These are phyloP conservation scores for Sphaerostilbella broomeana DNA, from an alignment of 2,329 filamentous ascomycete genomes.

Conservation along the genomic window DNA sequence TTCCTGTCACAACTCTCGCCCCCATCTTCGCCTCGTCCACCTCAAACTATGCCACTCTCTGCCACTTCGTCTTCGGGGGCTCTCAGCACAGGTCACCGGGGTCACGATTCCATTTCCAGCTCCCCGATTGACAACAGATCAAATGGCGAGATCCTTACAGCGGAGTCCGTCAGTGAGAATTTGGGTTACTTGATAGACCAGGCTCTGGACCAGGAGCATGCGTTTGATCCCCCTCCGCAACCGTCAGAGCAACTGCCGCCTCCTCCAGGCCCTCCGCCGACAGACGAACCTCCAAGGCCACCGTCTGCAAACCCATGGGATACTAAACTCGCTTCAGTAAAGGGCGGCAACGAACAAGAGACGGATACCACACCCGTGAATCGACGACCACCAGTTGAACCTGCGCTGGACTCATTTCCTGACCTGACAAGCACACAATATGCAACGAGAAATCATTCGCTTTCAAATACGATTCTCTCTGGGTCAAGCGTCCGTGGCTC, in stretches of 20 bases:
- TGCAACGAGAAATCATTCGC: no score
- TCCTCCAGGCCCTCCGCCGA: constrained; percentile 18
- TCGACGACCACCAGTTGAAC: constrained; percentile 15
- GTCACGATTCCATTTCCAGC: constrained; percentile 21
- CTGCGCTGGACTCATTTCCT: neutral
- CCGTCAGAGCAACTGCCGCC: constrained; percentile 5
- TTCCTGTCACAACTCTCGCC: constrained; percentile 24
- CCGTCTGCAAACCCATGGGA: constrained; percentile 41
- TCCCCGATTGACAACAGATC: constrained; percentile 15
- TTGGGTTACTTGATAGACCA: constrained; percentile 16
- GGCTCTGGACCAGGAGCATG: no score
- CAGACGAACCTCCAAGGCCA: constrained; percentile 26
- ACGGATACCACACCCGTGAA: constrained; percentile 17
- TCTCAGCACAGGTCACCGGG: constrained; percentile 15
- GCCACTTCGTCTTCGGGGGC: neutral
- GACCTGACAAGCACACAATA: no score
- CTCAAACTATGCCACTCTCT: constrained; percentile 12
- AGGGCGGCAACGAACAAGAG: constrained; percentile 10
- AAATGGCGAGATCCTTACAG: constrained; percentile 13
- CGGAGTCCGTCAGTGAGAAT: constrained; percentile 25
- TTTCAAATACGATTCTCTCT: no score
- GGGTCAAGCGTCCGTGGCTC: constrained; percentile 7
- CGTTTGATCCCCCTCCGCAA: no score
- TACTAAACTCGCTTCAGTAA: constrained; percentile 20
- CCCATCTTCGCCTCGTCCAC: constrained; percentile 19